phyloP scores from a whole-genome alignment of 2,329 filamentous ascomycete species.

The Pseudogymnoascus pannorum region DNA sequence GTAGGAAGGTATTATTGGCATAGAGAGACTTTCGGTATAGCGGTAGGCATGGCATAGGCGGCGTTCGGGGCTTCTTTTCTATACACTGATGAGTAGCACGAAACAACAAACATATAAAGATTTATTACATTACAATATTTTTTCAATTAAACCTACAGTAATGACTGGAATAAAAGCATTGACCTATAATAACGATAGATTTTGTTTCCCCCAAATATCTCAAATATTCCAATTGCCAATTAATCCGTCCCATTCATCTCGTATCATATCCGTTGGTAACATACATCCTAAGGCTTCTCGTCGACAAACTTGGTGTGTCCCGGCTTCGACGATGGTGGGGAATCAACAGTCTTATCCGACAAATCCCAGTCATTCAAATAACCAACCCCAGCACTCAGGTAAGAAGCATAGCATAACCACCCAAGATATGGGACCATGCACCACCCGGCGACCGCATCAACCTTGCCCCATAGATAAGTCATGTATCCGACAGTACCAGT shows the following conservation, averaged over 20 bases:
- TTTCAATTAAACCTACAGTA: not conserved
- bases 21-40: not conserved
- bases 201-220: not conserved
- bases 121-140: not conserved
- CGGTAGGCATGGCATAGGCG: not conserved
- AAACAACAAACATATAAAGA: not conserved
- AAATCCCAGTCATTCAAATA: conserved; percentile 64
- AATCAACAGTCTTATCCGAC: conserved; percentile 26
- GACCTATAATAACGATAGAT: not conserved
- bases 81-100: not conserved
- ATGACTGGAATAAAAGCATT: not conserved
- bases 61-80: not conserved
- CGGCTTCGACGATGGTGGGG: conserved; percentile 16
- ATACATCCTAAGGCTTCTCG: conserved; percentile 22
- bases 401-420: conserved; percentile 84
- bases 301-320: conserved; percentile 27
- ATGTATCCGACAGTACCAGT: conserved; percentile 67
- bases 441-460: conserved; percentile 68
- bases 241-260: conserved; percentile 17
- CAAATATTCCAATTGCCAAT: not conserved
- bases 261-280: conserved; percentile 17
- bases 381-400: conserved; percentile 65
- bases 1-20: not conserved
- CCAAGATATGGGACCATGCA: conserved; percentile 72
- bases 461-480: conserved; percentile 65